phyloP scores from a whole-genome alignment of 768 basidiomycete genomes.

The Trametopsis cervina region DNA sequence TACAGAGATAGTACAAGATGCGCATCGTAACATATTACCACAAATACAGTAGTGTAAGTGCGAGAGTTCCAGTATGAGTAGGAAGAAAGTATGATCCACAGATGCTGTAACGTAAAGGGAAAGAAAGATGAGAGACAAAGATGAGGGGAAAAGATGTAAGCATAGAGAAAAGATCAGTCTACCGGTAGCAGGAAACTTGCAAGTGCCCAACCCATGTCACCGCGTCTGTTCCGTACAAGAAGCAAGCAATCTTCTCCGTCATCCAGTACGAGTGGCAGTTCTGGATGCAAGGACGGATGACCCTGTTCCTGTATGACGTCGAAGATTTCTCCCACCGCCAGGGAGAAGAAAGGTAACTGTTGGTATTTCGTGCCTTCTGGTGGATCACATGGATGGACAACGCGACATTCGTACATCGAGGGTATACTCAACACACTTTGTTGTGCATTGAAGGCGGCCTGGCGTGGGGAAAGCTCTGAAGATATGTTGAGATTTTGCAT shows the following conservation, averaged over 20 bases:
- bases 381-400: constrained; percentile 62
- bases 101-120: not conserved
- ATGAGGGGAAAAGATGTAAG: no score
- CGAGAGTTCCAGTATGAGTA: no score
- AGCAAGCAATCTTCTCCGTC: constrained; percentile 73
- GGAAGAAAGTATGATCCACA: not conserved
- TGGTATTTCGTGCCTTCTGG: constrained; percentile 60
- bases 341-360: constrained; percentile 69
- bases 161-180: constrained; percentile 24
- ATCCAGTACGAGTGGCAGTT: constrained; percentile 73
- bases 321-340: constrained; percentile 55
- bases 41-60: no score
- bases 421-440: constrained; percentile 8
- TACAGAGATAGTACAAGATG: no score
- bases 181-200: constrained; percentile 74
- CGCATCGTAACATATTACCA: no score
- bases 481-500: constrained; percentile 4
- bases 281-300: constrained; percentile 66
- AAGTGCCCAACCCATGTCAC: constrained; percentile 70
- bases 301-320: constrained; percentile 72
- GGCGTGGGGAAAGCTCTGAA: constrained; percentile 11
- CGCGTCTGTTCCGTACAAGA: constrained; percentile 50
- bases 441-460: constrained; percentile 11
- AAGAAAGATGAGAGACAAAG: not conserved
- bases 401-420: constrained; percentile 59